Evolutionary conservation across 352 stramenopile genomes (phyloP).

Genomic region (Phytophthora parvispora): DNA sequence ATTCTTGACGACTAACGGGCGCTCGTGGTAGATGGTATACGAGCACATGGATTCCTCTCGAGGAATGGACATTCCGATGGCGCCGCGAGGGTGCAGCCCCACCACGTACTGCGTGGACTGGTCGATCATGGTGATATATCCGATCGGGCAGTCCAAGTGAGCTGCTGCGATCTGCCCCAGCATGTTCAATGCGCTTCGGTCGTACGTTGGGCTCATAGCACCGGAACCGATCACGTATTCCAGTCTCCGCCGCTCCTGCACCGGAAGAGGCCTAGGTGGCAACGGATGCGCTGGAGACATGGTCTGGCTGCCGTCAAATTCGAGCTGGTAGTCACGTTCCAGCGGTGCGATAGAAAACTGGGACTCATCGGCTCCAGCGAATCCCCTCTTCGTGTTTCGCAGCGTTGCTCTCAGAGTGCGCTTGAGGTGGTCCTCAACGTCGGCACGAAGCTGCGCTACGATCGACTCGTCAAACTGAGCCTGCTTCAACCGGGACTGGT

Average conservation of each 20-base stretch:
- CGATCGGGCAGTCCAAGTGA: slow-evolving; percentile 64
- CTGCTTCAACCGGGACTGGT: slow-evolving; percentile 29
- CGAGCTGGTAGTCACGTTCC: slow-evolving; percentile 58
- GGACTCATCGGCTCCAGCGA: slow-evolving; percentile 32
- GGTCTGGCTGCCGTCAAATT: slow-evolving; percentile 57
- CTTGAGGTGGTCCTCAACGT: slow-evolving; percentile 42
- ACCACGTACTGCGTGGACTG: slow-evolving; percentile 59
- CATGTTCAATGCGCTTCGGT: slow-evolving; percentile 64
- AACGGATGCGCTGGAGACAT: slow-evolving; percentile 51
- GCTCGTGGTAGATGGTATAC: slow-evolving; percentile 71
- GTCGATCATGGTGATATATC: slow-evolving; percentile 73
- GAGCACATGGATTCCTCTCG: slow-evolving; percentile 71
- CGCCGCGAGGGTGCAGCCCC: slow-evolving; percentile 36
- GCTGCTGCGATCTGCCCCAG: slow-evolving; percentile 56
- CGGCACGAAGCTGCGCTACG: slow-evolving; percentile 32
- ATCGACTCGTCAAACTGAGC: slow-evolving; percentile 29
- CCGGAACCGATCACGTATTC: slow-evolving; percentile 53
- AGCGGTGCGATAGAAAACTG: slow-evolving; percentile 43
- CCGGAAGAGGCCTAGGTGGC: slow-evolving; percentile 43
- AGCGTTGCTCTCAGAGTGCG: slow-evolving; percentile 32
- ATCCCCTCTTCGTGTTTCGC: slow-evolving; percentile 19
- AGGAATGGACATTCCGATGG: slow-evolving; percentile 41
- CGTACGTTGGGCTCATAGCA: slow-evolving; percentile 53
- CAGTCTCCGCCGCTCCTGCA: slow-evolving; percentile 52
- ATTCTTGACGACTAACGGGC: slow-evolving; percentile 68